phyloP scores from a whole-genome alignment of 1,284 basidiomycete genomes.

The Melampsora medusae region DNA sequence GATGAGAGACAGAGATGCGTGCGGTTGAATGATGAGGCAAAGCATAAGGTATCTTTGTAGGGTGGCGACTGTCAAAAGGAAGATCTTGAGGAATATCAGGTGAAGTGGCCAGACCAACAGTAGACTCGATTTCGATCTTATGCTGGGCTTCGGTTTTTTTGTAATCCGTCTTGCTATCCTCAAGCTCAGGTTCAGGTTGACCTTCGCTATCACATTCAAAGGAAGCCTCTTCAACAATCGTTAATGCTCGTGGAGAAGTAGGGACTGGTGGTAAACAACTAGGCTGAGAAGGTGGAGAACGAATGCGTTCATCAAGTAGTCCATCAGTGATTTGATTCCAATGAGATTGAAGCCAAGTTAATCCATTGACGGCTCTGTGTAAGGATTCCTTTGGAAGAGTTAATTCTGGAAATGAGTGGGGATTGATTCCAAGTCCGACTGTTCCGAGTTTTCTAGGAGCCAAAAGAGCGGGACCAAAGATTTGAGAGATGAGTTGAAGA shows the following conservation, averaged over 20 bases:
- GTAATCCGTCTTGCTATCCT: not conserved
- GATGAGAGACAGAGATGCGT: no score
- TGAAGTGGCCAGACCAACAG: not conserved
- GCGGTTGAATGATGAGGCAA: no score
- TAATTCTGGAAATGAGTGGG: conserved; percentile 3
- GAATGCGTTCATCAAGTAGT: conserved; percentile 15
- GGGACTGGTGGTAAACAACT: not conserved
- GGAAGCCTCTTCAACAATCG: not conserved
- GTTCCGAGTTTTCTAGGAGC: conserved; percentile 50
- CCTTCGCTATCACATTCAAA: not conserved
- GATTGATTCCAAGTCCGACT: conserved; percentile 49
- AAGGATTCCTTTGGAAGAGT: not conserved
- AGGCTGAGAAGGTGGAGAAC: not conserved
- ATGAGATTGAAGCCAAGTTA: conserved; percentile 26
- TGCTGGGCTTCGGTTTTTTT: not conserved
- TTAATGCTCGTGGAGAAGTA: not conserved
- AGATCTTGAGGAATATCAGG: not conserved
- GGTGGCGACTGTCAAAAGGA: no score
- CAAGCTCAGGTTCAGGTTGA: not conserved
- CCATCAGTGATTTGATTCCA: conserved; percentile 38
- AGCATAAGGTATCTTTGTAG: no score
- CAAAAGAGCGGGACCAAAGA: conserved; percentile 54
- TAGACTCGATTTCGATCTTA: no score
- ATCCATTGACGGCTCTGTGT: conserved; percentile 10
- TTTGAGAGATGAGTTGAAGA: conserved; percentile 53